phyloP scores from a whole-genome alignment of 2,329 filamentous ascomycete genomes.

The Colletotrichum sp. region DNA sequence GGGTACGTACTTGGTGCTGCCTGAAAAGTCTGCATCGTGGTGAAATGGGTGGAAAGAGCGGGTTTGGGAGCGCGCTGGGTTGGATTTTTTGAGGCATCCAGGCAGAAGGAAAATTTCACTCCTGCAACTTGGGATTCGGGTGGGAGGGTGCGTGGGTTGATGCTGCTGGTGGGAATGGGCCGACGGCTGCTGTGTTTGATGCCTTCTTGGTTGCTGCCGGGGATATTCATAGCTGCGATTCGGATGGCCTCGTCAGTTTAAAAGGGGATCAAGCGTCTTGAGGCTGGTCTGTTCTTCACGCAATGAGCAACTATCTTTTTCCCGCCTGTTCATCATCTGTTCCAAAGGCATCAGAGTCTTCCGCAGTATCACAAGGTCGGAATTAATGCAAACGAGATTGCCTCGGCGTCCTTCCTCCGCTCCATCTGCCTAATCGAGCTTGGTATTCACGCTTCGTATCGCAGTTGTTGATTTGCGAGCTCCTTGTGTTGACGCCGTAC shows the following conservation, averaged over 20 bases:
- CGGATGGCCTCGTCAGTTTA: neutral
- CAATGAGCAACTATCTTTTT: neutral
- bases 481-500: neutral
- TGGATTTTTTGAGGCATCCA: neutral
- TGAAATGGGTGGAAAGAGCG: neutral
- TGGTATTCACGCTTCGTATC: neutral
- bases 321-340: neutral
- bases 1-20: neutral
- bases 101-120: neutral
- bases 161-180: too few species aligned
- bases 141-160: neutral
- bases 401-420: neutral
- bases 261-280: neutral
- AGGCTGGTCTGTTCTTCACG: neutral
- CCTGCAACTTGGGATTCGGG: neutral
- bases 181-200: too few species aligned
- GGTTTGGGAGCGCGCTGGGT: neutral
- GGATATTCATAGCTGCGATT: neutral
- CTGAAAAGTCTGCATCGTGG: neutral
- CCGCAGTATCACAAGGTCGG: neutral
- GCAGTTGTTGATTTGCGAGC: neutral
- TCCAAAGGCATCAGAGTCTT: neutral
- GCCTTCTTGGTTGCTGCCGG: too few species aligned
- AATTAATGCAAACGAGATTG: neutral
- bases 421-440: neutral